Base-by-base conservation (phyloP, 2,329 filamentous ascomycete genomes). In the Fusarium proliferatum region DNA sequence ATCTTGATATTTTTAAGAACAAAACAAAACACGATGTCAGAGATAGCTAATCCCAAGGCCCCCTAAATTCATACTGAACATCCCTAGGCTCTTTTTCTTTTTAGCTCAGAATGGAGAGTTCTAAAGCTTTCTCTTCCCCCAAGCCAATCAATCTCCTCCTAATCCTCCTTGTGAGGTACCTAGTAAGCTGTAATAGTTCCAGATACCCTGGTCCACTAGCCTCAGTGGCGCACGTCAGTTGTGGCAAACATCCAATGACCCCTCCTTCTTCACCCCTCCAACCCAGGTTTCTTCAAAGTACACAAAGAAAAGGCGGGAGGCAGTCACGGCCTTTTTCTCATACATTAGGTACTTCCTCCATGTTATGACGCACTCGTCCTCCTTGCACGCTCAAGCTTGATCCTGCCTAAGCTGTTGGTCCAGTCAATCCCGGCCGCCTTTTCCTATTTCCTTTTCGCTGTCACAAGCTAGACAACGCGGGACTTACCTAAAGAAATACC, bases 311-410 rank as follows among this genome's bases (percentile, higher is more conserved):
- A 73, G 56, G 51, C n/a, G 45, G 36, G 36, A 64, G 67, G 60
- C 67, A 69, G 48, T 66, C 65, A 56, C 52, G 73, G 45, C 61
- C 74, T 64, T 61, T 38, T 42, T 46, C 43, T 45, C 41, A 49
- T 45, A 61, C 58, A 57, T 13, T 33, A 33, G 33, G 51, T 57
- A 69, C 66, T 46, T 63, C 26, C n/a, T 64, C 56, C 57, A 21
- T 77, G 75, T 77, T 77, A 78, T 78, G 77, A 78, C 77, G 76
- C 76, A 78, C 65, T 43, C 69, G 61, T 61, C 61, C 52, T 64
- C 48, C 59, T 53, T 55, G 21, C 53, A 71, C 58, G 41, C 33
- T 66, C 57, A 66, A 64, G n/a, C 52, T 68, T 61, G 60, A 64
- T 57, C 61, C 64, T 59, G 26, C 38, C 58, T 45, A 69, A 52